Percentiles rank a stretch among this genome's conserved stretches.
Evolutionary conservation across 2,329 filamentous ascomycete species (phyloP).

Genomic region (Fusarium pininemorale): DNA sequence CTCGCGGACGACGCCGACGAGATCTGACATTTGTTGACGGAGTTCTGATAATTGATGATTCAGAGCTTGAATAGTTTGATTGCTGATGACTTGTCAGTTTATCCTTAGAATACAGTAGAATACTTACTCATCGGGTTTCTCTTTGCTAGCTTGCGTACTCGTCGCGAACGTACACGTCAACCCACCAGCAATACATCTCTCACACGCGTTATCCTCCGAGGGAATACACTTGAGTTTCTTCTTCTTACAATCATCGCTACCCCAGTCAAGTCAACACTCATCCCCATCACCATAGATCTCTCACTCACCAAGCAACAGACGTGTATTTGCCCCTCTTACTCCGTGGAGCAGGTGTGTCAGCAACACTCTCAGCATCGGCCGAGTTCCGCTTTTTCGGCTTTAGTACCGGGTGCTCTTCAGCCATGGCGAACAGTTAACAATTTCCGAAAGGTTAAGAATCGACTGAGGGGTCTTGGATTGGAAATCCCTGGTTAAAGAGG

Average conservation of each 20-base stretch:
- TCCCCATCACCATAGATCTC: fast-evolving
- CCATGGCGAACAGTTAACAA: background rate
- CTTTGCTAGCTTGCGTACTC: constrained; percentile 24
- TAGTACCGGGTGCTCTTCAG: background rate
- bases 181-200: constrained; percentile 44
- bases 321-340: constrained; percentile 51
- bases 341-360: constrained; percentile 2
- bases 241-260: constrained; percentile 52
- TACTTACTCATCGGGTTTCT: constrained; percentile 35
- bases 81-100: background rate
- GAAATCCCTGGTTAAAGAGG: background rate
- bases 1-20: constrained; percentile 40
- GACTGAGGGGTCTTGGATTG: background rate
- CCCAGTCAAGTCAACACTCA: constrained; percentile 1
- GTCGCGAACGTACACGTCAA: constrained; percentile 41
- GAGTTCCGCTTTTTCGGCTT: constrained; percentile 31
- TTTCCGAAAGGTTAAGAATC: background rate
- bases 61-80: constrained; percentile 30
- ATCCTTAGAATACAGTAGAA: background rate
- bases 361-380: background rate
- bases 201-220: constrained; percentile 39
- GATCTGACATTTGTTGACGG: constrained; percentile 43
- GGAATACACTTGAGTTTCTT: constrained; percentile 53
- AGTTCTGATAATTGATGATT: constrained; percentile 44
- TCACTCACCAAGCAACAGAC: constrained; percentile 48